Evolutionary conservation across 2,329 filamentous ascomycete genomes (phyloP).

Genomic region (Verticillium nubilum): DNA sequence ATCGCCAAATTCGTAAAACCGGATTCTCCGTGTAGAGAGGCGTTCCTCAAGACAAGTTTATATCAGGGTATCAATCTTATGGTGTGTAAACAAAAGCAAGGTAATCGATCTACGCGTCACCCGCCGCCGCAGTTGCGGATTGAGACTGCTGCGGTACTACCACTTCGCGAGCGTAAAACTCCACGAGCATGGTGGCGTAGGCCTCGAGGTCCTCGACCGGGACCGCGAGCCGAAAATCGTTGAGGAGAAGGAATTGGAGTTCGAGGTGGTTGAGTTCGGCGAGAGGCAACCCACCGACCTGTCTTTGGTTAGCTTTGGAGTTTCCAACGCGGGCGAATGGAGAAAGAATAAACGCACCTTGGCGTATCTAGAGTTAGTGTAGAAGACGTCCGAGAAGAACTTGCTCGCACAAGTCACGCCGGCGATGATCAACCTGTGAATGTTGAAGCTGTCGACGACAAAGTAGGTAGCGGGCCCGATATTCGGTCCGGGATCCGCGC

Average conservation of each 20-base stretch:
- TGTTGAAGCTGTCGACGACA: conserved; percentile 98
- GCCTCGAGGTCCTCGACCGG: conserved; percentile 93
- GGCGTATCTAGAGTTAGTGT: conserved; percentile 97
- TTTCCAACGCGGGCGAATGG: not conserved
- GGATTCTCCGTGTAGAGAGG: not conserved
- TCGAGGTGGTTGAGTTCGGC: conserved; percentile 94
- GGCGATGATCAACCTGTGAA: conserved; percentile 91
- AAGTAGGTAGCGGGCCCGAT: conserved; percentile 56
- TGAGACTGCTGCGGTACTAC: conserved; percentile 37
- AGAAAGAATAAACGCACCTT: conserved; percentile 63
- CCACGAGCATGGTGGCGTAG: conserved; percentile 96
- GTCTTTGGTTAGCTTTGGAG: conserved; percentile 7
- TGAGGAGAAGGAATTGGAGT: conserved; percentile 89
- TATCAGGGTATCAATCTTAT: conserved; percentile 13
- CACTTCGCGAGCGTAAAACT: conserved; percentile 93
- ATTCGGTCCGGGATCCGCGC: conserved; percentile 6
- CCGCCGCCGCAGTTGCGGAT: conserved; percentile 6
- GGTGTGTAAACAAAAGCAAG: conserved; percentile 3
- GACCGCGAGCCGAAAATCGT: conserved; percentile 91
- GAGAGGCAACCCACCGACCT: conserved; percentile 92
- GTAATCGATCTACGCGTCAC: not conserved
- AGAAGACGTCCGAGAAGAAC: conserved; percentile 98
- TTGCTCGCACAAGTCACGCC: conserved; percentile 98
- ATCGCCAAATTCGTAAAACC: not conserved
- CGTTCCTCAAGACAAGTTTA: not conserved